Evolutionary conservation across 2,329 filamentous ascomycete genomes (phyloP), one percentile per base, ranked within the genome.

Genomic region (Aureobasidium uvarum): DNA sequence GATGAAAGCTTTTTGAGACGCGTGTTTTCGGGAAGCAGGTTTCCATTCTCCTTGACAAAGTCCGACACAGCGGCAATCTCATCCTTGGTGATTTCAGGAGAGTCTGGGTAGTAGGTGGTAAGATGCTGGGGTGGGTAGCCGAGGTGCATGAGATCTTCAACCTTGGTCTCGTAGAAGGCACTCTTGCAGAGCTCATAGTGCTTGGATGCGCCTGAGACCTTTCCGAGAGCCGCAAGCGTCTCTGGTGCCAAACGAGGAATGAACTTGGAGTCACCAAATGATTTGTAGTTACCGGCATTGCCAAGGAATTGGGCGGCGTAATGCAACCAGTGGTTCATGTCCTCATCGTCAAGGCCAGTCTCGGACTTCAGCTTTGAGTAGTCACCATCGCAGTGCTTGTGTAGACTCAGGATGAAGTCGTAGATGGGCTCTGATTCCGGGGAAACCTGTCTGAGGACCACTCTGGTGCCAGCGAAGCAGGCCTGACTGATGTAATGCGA

Each of bases 401-500:
- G 79, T 11, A 85, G 72, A 10, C 78, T 75, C 63, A 84, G 72
- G 51, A 85, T 83, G 72, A 85, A 81, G 71, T 85, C 83, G 69
- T 83, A 84, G 64, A 84, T 83, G 45, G 72, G 70, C 68, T 81
- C 81, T 4, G 80, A 80, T 70, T 85, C 83, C 36, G 79, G 76
- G 4, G 81, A 83, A 33, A 81, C 76, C 71, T 84, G 83, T 46
- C 82, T 80, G 33, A 85, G 76, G 55, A 84, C 80, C 60, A 85
- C 79, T 52, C 83, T 76, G 4, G 80, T 80, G 7, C 83, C 83
- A 41, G 80, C 76, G 55, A 80, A 78, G 62, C 78, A 80, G 31
- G 80, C 81, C 66, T 78, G 86, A 84, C 88, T 91, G 75, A 96
- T 91, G 74, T 48, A 54, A n/a, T 63, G 60, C n/a, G 60, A 63